These are phyloP conservation scores for Yamadazyma membranifaciens DNA, from an alignment of 1,139 yeast genomes.

Conservation along the genomic window DNA sequence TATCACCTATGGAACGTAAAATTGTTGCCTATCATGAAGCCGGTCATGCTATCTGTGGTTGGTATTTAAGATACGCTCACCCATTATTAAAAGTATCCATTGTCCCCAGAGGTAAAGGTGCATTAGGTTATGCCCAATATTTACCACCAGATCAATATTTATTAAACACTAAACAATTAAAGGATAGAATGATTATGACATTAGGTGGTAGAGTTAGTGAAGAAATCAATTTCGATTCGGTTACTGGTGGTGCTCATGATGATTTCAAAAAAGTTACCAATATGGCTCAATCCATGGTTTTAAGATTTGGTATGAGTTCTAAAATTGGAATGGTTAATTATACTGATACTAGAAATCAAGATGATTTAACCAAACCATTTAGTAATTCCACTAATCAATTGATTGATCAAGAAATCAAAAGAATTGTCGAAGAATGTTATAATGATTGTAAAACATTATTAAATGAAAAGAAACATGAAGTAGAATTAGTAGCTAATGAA, in stretches of 20 bases:
- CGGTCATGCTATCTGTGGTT: slow-evolving; percentile 97
- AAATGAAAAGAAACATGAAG: slow-evolving; percentile 67
- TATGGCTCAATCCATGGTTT: slow-evolving; percentile 93
- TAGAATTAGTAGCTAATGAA: slow-evolving; percentile 84
- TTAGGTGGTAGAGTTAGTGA: slow-evolving; percentile 96
- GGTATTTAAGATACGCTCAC: slow-evolving; percentile 87
- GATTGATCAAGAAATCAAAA: slow-evolving; percentile 82
- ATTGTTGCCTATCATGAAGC: slow-evolving; percentile 98
- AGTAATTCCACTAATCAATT: slow-evolving; percentile 80
- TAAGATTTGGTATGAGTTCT: slow-evolving; percentile 86
- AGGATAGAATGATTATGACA: slow-evolving; percentile 94
- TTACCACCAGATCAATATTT: slow-evolving; percentile 91
- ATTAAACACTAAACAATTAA: slow-evolving; percentile 72
- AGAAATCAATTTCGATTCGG: slow-evolving; percentile 84
- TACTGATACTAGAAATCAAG: slow-evolving; percentile 52
- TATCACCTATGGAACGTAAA: slow-evolving; percentile 79
- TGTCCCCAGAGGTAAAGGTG: slow-evolving; percentile 95
- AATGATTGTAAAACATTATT: slow-evolving; percentile 64
- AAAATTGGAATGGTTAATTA: slow-evolving; percentile 81
- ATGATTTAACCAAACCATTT: slow-evolving; percentile 80
- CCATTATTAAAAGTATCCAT: slow-evolving; percentile 93
- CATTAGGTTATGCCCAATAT: slow-evolving; percentile 97
- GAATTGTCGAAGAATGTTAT: slow-evolving; percentile 79
- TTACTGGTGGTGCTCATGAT: slow-evolving; percentile 93
- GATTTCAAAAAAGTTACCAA: slow-evolving; percentile 96